Evolutionary conservation across 2,329 filamentous ascomycete genomes (phyloP).

Genomic region (Cercospora sojina): DNA sequence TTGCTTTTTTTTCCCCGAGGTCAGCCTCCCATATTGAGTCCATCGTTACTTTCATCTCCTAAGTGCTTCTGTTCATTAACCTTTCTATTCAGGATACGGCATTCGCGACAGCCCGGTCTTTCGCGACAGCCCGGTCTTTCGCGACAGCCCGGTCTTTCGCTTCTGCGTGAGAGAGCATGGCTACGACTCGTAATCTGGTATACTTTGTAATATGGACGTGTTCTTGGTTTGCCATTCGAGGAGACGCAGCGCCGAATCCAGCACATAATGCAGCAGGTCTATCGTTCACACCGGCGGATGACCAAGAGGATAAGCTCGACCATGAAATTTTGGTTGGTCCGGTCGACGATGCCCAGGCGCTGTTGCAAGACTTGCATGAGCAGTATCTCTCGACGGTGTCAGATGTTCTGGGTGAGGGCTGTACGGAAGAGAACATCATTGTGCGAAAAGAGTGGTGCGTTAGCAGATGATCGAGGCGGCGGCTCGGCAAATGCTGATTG

Average conservation of each 20-base stretch:
- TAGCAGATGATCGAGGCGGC: neutral
- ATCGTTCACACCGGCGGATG: neutral
- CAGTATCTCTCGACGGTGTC: slow-evolving; percentile 2
- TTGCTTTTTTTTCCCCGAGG: neutral
- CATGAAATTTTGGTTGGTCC: neutral
- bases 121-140: neutral
- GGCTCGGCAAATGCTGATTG: slow-evolving; percentile 14
- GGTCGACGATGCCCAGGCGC: neutral
- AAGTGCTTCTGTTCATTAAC: neutral
- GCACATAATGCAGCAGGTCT: slow-evolving; percentile 4
- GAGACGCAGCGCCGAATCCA: neutral
- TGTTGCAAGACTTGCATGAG: slow-evolving; percentile 7
- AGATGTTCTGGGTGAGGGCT: slow-evolving; percentile 5
- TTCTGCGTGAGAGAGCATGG: neutral
- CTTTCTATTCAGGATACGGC: neutral
- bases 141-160: neutral
- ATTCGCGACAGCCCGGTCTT: neutral
- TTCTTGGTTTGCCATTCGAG: neutral
- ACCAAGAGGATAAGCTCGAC: neutral
- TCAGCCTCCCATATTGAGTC: neutral
- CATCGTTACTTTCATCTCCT: neutral
- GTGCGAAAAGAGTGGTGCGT: slow-evolving; percentile 30
- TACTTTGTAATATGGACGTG: slow-evolving; percentile 1
- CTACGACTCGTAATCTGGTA: neutral
- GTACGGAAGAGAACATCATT: slow-evolving; percentile 29